Evolutionary conservation across 2,329 filamentous ascomycete species (phyloP), one percentile per base, ranked within the genome.

Genomic region (Tolypocladium tundrense): DNA sequence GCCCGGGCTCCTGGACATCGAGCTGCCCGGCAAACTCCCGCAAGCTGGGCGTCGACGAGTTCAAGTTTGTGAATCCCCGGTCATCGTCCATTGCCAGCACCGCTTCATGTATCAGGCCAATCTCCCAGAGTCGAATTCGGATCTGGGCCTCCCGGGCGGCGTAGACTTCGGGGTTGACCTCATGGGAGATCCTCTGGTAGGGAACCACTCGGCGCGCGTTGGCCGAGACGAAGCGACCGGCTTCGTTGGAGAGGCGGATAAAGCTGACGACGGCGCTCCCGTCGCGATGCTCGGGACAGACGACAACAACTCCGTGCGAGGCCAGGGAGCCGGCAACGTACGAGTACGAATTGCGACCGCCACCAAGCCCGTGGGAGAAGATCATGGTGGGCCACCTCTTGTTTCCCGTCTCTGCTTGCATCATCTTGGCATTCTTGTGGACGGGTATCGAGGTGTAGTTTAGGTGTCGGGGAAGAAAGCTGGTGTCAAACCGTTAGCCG

Each of bases 291-390:
- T 95, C 91, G 0, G 89, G 85, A 58, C 89, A 91, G 56, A 93
- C 76, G 2, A 95, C 90, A 9, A 94, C 84, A 27, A 92, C 79
- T 45, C 91, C 91, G 66, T 94, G 86, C 24, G 88, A 91, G 5
- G 91, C 88, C 35, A 96, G 74, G 0, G 88, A 90, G 19, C 88
- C 88, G 21, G 82, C 87, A 31, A 95, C 75, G 67, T 92, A 87
- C n/a, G 89, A 93, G 74, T 96, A 96, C 13, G 89, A 85, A 66
- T 94, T 94, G 63, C 89, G 82, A 60, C 84, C 87, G 42, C 91
- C 91, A 42, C 88, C 91, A 1, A 96, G 78, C 1, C 91, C 91
- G 68, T 96, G 91, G 1, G 90, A 94, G 72, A 96, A 95, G 61
- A 96, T 78, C 76, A 91, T 85, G 0, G 90, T 88, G 0, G 91